Percentiles rank a stretch among this genome's conserved stretches.
phyloP scores from a whole-genome alignment of 2,329 filamentous ascomycete species.

The Grosmannia huntii region DNA sequence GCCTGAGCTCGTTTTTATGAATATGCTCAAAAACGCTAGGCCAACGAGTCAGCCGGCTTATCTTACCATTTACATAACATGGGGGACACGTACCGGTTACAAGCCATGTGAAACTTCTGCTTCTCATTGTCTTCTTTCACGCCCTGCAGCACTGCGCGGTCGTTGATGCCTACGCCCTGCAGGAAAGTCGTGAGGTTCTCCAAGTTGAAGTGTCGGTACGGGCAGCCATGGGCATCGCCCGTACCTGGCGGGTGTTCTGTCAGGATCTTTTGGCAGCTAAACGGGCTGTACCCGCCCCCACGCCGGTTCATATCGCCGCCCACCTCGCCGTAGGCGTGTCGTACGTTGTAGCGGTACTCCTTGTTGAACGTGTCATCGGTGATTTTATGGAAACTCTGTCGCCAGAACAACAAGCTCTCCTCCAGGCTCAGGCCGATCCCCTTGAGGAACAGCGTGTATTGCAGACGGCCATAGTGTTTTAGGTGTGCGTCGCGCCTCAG shows the following conservation, averaged over 20 bases:
- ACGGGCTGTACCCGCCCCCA: conserved; percentile 77
- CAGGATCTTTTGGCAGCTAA: conserved; percentile 89
- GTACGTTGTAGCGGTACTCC: conserved; percentile 92
- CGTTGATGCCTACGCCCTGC: conserved; percentile 65
- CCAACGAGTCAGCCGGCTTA: not conserved
- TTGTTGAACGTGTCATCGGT: conserved; percentile 95
- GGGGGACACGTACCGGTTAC: conserved; percentile 55
- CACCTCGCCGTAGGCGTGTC: conserved; percentile 90
- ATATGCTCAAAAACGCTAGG: conserved; percentile 71
- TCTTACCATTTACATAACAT: conserved; percentile 7
- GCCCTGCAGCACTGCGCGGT: conserved; percentile 62
- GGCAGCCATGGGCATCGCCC: conserved; percentile 89
- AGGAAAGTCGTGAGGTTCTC: conserved; percentile 74
- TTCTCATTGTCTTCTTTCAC: conserved; percentile 83
- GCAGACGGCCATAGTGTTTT: conserved; percentile 84
- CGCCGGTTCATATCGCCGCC: conserved; percentile 83
- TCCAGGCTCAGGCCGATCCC: conserved; percentile 87
- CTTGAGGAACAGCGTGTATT: conserved; percentile 95
- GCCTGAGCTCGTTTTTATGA: conserved; percentile 67
- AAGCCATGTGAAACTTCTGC: conserved; percentile 86
- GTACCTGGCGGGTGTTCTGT: conserved; percentile 77
- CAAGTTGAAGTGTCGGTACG: conserved; percentile 79
- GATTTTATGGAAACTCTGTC: conserved; percentile 68
- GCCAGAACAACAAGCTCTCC: conserved; percentile 87
- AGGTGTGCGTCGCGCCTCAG: conserved; percentile 80